phyloP scores from a whole-genome alignment of 2,329 filamentous ascomycete species.

The Microdochium bolleyi region DNA sequence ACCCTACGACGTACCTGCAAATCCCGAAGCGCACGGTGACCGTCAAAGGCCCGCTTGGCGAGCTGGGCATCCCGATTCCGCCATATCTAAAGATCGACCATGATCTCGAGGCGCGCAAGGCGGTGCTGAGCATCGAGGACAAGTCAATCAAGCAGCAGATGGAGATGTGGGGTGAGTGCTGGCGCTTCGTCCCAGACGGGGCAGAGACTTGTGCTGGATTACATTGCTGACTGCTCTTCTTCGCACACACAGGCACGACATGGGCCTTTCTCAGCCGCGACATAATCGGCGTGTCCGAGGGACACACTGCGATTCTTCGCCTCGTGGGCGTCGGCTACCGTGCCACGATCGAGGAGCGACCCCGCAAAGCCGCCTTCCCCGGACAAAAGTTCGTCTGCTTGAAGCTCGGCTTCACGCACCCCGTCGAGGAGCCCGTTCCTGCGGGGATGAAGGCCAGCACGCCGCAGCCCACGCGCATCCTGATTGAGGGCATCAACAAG shows the following conservation, averaged over 20 bases:
- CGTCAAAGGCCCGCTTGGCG: conserved; percentile 74
- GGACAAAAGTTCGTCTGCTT: conserved; percentile 86
- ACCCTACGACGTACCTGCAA: conserved; percentile 51
- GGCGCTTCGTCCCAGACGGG: background rate
- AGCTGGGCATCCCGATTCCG: conserved; percentile 71
- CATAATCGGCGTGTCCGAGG: conserved; percentile 91
- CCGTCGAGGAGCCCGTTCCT: conserved; percentile 83
- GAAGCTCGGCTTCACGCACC: conserved; percentile 95
- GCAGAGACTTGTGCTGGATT: too few relatives aligned
- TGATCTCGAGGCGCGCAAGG: conserved; percentile 55
- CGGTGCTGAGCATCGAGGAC: conserved; percentile 64
- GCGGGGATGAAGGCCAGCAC: conserved; percentile 76
- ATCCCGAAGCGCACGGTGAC: conserved; percentile 61
- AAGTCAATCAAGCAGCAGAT: conserved; percentile 63
- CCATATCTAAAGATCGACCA: conserved; percentile 66
- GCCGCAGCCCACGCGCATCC: conserved; percentile 82
- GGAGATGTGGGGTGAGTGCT: conserved; percentile 81
- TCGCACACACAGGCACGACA: conserved; percentile 58
- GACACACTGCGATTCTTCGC: conserved; percentile 86
- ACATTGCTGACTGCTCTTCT: conserved; percentile 1
- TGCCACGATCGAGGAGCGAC: conserved; percentile 73
- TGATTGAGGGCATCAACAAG: conserved; percentile 82
- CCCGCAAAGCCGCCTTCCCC: conserved; percentile 64
- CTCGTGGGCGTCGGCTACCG: conserved; percentile 94
- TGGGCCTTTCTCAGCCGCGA: conserved; percentile 87